Evolutionary conservation across 768 basidiomycete genomes (phyloP), one percentile per base, ranked within the genome.

Genomic region (Russula emetica): DNA sequence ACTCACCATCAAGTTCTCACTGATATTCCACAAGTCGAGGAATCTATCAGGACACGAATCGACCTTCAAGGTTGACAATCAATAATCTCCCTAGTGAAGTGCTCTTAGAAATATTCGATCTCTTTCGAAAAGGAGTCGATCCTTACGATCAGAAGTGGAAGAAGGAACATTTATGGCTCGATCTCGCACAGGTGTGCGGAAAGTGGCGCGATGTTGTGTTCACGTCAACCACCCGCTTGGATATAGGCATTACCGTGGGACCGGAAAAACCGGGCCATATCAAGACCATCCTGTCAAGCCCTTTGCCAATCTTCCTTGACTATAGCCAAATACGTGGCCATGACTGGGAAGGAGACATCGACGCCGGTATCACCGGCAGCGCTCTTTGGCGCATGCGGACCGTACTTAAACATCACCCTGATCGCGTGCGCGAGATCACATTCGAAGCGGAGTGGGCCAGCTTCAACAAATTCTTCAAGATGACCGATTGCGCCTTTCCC

Each of bases 121-220:
- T 24, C 14, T 49, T 5, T 49, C 22, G 22, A 13, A 1, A 8
- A 14, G 3, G 22, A 3, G 10, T 24, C 34, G 34, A 36, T 22
- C n/a, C n/a, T 24, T 11, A 18, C 5, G 22, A 47, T n/a, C 18
- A 44, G 42, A 3, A 16, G 42, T 47, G 45, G 45, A 47, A 13
- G 10, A 47, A 11, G 7, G 16, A 16, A 7, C 7, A 6, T 75
- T 51, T 77, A 72, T 63, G 62, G 56, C 30, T 52, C 32, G 53
- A 11, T 13, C 62, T 63, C 18, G 14, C 32, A 3, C 62, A 58
- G 28, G 62, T 63, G 22, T 63, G 62, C 44, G 22, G 1, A 47
- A 34, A 10, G 14, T 63, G 62, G 62, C 62, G 56, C 45, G n/a
- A 20, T 11, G 3, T 63, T 14, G 38, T 45, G 4, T 34, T 58